These are phyloP conservation scores for Petunia secreta DNA, from an alignment of 257 asterid species.

Conservation along the genomic window DNA sequence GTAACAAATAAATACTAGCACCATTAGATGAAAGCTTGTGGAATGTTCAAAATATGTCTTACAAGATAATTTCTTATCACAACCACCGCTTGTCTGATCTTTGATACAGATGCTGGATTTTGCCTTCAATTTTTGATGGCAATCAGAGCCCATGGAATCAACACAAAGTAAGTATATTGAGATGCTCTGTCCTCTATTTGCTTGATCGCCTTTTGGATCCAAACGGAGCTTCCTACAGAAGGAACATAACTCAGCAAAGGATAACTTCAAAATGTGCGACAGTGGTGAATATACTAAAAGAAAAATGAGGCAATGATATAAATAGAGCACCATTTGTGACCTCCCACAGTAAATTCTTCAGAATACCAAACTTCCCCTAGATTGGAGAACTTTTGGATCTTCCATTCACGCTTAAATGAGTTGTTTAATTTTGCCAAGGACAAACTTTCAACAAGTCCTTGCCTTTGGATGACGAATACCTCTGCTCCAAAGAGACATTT, in stretches of 20 bases:
- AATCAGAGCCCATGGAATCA: not conserved
- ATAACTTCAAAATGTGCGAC: not conserved
- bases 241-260: not conserved
- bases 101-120: not conserved
- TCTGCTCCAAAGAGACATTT: conserved; percentile 37
- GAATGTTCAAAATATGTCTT: not conserved
- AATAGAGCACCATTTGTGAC: not conserved
- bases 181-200: not conserved
- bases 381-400: not conserved
- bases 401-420: not conserved
- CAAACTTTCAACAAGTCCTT: conserved; percentile 24
- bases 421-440: not conserved
- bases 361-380: not conserved
- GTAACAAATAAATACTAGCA: not conserved
- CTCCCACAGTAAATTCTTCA: not conserved
- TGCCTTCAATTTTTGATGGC: not conserved
- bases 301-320: not conserved
- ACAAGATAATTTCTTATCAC: not conserved
- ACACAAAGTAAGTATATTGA: not conserved
- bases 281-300: not conserved
- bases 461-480: not conserved
- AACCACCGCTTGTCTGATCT: not conserved
- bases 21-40: not conserved
- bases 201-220: not conserved
- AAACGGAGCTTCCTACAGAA: not conserved